Base-by-base conservation (phyloP, 2,329 filamentous ascomycete species). In the Escovopsis sp. region DNA sequence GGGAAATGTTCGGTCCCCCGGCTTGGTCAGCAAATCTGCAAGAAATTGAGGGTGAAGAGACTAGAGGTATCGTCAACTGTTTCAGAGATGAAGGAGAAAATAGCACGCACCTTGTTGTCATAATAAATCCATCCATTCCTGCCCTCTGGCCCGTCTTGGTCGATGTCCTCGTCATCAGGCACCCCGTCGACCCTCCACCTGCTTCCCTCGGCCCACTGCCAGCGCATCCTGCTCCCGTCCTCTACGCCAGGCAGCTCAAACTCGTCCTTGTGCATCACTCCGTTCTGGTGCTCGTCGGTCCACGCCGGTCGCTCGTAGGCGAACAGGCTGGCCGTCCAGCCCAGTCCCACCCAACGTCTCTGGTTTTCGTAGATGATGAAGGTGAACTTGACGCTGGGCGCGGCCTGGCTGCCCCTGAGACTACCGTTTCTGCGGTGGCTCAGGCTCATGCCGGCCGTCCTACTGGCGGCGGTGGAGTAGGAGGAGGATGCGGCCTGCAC, bases 331-430 rank as follows among this genome's bases (percentile, higher is more conserved):
- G 79, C 79, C 0, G 90, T 96, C 87, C 90, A 98, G 0, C 90
- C 90, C 11, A 98, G 70, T 1, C 87, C 88, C 4, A 98, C 63
- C 90, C 90, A 98, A 35, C 90, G 74, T 29, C 90, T 73, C 56
- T 98, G 90, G 48, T 98, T 98, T 55, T 98, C 90, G 50, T 87
- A 96, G 3, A 98, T 68, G 33, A 90, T 87, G 43, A 98, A 98
- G 0, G 90, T 98, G 50, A 98, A 98, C 31, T 86, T 82, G 12
- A 98, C 83, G 1, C 87, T 86, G n/a, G n/a, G n/a, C 0, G 85
- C 73, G 4, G 80, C 78, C 40, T 66, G 68, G n/a, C 57, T 56
- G 16, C 35, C 33, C 3, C 17, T 33, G 8, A n/a, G 15, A 3
- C 60, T 57, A 27, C 64, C 53, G 7, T 49, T 45, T 29, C 45